Evolutionary conservation across 345 rosid genomes (phyloP).

Genomic region (Anacardium occidentale): DNA sequence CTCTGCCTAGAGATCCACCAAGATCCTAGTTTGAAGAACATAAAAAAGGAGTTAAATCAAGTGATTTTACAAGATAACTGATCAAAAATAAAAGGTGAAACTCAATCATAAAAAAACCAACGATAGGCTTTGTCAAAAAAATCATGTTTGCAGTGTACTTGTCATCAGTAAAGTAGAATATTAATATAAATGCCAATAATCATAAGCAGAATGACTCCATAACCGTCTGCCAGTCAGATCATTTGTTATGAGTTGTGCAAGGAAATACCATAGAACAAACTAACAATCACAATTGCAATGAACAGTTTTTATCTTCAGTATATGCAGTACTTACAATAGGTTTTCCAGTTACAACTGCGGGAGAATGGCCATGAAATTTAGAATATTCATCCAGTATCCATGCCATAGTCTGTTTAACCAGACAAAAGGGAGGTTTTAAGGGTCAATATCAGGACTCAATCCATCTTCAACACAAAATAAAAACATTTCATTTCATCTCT

Average conservation of each 20-base stretch:
- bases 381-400: constrained; percentile 99
- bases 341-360: constrained; percentile 93
- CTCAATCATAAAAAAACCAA: not conserved
- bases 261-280: not conserved
- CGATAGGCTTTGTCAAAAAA: not conserved
- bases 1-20: constrained; percentile 96
- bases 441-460: not conserved
- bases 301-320: not conserved
- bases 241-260: not conserved
- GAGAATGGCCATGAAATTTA: constrained; percentile 89
- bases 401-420: constrained; percentile 78
- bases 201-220: not conserved
- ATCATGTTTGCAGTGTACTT: not conserved
- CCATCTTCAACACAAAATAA: not conserved
- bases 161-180: not conserved
- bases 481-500: not conserved
- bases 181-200: not conserved
- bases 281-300: not conserved
- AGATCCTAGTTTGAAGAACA: constrained; percentile 56
- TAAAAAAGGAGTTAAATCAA: no score
- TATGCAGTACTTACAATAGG: constrained; percentile 57
- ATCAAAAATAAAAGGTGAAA: not conserved
- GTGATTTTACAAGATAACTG: no score
- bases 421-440: constrained; percentile 5
- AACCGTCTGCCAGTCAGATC: not conserved